phyloP scores from a whole-genome alignment of 768 basidiomycete genomes.

The Tricholomella constricta region DNA sequence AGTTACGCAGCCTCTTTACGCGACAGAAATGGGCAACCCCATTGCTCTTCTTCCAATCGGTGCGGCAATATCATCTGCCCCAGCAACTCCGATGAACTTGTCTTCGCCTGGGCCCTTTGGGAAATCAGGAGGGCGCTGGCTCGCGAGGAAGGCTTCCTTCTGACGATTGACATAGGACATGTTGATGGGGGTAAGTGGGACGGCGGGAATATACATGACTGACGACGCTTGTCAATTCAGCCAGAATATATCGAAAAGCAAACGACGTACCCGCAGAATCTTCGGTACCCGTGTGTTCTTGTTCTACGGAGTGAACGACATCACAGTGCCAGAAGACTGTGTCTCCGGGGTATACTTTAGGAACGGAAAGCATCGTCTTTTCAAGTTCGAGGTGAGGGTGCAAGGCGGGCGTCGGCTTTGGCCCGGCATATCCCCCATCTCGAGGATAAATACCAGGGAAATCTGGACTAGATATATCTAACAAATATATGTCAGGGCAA shows the following conservation, averaged over 20 bases:
- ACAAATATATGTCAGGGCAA: neutral
- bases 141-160: constrained; percentile 58
- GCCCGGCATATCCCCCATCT: constrained; percentile 43
- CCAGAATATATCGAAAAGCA: neutral
- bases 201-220: constrained; percentile 82
- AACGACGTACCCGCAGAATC: constrained; percentile 54
- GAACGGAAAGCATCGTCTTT: constrained; percentile 69
- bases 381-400: constrained; percentile 72
- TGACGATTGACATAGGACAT: constrained; percentile 63
- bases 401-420: constrained; percentile 49
- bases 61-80: constrained; percentile 35
- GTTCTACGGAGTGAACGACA: constrained; percentile 51
- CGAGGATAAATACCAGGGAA: constrained; percentile 52
- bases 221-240: constrained; percentile 3
- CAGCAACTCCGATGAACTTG: constrained; percentile 36
- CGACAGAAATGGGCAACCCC: constrained; percentile 35
- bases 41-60: constrained; percentile 41
- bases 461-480: constrained; percentile 49
- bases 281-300: constrained; percentile 50
- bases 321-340: constrained; percentile 80
- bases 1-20: too few relatives aligned
- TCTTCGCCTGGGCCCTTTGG: constrained; percentile 44
- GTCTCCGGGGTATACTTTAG: constrained; percentile 74
- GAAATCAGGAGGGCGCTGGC: constrained; percentile 73
- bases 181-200: constrained; percentile 66